A percentile compares a stretch with the other conserved stretches of the same genome.
These are phyloP conservation scores for Betula pendula DNA, from an alignment of 306 rosid genomes.

Conservation along the genomic window DNA sequence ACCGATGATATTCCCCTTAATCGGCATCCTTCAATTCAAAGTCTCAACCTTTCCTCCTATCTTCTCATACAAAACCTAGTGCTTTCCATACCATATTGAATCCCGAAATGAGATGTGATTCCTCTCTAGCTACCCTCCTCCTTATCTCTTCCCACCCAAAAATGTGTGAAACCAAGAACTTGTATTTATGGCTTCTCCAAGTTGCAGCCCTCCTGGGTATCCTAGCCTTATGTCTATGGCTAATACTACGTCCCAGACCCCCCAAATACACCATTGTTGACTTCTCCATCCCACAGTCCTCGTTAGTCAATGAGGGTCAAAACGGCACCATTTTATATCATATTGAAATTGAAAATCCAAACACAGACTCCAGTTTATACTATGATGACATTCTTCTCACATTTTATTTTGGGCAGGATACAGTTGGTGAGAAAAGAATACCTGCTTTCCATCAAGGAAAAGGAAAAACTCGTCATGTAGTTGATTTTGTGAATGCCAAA, in stretches of 20 bases:
- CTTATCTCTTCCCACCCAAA: background rate
- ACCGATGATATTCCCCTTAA: background rate
- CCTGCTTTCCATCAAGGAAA: slow-evolving; percentile 36
- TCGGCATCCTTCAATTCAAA: background rate
- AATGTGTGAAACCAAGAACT: slow-evolving; percentile 30
- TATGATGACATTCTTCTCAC: slow-evolving; percentile 29
- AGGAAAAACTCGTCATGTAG: slow-evolving; percentile 1
- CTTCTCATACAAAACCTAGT: background rate
- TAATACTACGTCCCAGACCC: slow-evolving; percentile 35
- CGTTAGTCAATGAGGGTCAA: background rate
- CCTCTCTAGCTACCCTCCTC: background rate
- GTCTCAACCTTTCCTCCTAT: background rate
- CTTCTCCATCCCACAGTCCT: slow-evolving; percentile 33
- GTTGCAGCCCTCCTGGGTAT: slow-evolving; percentile 35
- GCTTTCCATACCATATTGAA: background rate
- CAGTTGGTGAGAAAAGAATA: slow-evolving; percentile 37
- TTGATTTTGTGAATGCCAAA: slow-evolving; percentile 11
- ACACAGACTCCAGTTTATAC: slow-evolving; percentile 42
- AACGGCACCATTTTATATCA: slow-evolving; percentile 32
- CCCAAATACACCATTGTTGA: slow-evolving; percentile 36
- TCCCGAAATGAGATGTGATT: background rate
- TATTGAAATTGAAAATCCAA: slow-evolving; percentile 46
- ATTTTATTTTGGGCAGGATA: slow-evolving; percentile 40
- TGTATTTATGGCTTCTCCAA: slow-evolving; percentile 29
- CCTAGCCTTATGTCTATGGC: slow-evolving; percentile 41